Conservation (phyloP, 208 protist species). For the Acanthamoeba sp. region DNA sequence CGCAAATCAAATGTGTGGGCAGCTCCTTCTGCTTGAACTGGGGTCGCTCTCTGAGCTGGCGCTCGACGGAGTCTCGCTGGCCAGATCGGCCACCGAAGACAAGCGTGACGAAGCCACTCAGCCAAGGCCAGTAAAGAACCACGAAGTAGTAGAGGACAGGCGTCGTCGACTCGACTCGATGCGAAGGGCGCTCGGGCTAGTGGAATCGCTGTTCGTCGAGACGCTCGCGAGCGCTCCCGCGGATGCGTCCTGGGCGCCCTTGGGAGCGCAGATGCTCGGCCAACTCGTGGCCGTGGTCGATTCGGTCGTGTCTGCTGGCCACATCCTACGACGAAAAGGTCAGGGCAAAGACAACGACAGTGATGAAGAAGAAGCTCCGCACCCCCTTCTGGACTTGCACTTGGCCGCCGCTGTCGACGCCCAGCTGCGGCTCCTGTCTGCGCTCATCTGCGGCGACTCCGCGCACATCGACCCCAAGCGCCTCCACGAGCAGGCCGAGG, state of each 20-base stretch:
- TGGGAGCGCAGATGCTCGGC: neutral
- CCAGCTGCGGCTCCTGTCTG: neutral
- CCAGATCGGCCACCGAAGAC: no score
- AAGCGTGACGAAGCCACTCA: no score
- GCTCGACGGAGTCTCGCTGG: no score
- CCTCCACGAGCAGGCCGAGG: neutral
- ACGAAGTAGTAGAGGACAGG: neutral
- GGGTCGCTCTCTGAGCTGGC: neutral
- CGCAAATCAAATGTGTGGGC: no score
- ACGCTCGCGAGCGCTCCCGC: no score
- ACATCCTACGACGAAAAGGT: neutral
- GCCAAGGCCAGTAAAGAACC: neutral
- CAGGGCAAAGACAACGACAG: no score
- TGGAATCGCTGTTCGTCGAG: neutral
- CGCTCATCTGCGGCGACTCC: neutral
- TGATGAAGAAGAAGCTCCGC: no score
- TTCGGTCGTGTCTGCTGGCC: neutral
- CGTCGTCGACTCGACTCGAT: neutral
- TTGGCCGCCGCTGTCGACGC: neutral
- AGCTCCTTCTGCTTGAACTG: neutral
- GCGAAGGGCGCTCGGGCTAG: no score
- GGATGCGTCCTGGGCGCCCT: neutral
- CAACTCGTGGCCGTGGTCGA: neutral
- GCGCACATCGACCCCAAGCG: neutral
- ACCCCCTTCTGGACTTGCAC: neutral